Percentiles rank a stretch among this genome's conserved stretches.
phyloP scores from a whole-genome alignment of 345 rosid genomes.

The Populus ilicifolia region DNA sequence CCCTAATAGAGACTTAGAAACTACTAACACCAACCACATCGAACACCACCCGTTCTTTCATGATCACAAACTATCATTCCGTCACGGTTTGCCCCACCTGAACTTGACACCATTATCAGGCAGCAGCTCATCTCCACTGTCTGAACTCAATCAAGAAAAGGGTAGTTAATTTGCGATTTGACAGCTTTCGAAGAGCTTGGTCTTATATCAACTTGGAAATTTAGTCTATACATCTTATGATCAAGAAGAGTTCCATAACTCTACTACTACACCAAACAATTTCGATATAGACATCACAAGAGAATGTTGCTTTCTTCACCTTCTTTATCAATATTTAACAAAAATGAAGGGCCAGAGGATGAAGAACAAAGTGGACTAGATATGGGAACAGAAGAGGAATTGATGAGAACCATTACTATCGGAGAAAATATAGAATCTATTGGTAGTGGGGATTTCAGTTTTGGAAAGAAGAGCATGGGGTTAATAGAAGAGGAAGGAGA shows the following conservation, averaged over 20 bases:
- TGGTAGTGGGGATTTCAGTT: conserved; percentile 47
- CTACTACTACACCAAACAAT: conserved; percentile 12
- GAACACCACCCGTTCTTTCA: background rate
- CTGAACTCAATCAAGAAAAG: conserved; percentile 10
- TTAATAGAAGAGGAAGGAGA: conserved; percentile 42
- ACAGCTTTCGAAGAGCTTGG: conserved; percentile 26
- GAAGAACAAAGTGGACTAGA: conserved; percentile 16
- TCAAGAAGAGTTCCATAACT: conserved; percentile 17
- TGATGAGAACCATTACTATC: conserved; percentile 44
- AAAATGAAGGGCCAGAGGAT: conserved; percentile 27
- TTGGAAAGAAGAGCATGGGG: conserved; percentile 35
- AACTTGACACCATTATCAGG: conserved; percentile 7
- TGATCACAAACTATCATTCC: background rate
- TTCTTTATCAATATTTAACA: conserved; percentile 48
- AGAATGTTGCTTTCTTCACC: conserved; percentile 53
- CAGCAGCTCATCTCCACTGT: conserved; percentile 19
- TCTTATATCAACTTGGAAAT: conserved; percentile 33
- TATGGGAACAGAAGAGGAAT: conserved; percentile 2
- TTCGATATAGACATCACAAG: background rate
- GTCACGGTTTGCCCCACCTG: background rate
- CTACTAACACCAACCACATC: background rate
- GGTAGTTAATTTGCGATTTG: background rate
- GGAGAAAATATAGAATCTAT: conserved; percentile 36
- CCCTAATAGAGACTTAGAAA: conserved; percentile 13
- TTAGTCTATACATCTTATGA: conserved; percentile 14